Conservation (phyloP, 495 filamentous ascomycete species). For the Hypoxylon intermedium region DNA sequence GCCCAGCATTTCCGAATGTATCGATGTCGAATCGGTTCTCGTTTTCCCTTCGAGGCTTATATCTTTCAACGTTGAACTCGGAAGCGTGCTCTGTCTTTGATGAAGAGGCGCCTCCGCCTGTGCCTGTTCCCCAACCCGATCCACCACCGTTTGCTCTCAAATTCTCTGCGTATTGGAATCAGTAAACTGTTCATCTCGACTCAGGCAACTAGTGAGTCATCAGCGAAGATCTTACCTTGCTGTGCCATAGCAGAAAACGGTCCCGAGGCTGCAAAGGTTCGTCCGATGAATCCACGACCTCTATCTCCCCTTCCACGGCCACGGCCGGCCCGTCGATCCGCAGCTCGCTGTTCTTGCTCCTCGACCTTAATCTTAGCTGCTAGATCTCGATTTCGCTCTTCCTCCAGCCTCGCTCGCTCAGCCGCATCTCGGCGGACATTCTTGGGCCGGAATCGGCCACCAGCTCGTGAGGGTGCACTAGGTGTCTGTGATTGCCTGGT, state of each 20-base stretch:
- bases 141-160: slow-evolving; percentile 46
- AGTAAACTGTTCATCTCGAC: too few relatives aligned
- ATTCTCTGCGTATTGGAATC: slow-evolving; percentile 27
- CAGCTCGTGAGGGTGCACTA: slow-evolving; percentile 26
- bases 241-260: slow-evolving; percentile 50
- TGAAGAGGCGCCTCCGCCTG: slow-evolving; percentile 40
- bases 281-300: slow-evolving; percentile 43
- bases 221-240: slow-evolving; percentile 36
- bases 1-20: slow-evolving; percentile 41
- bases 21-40: slow-evolving; percentile 53
- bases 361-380: slow-evolving; percentile 38
- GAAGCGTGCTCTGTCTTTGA: slow-evolving; percentile 9
- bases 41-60: slow-evolving; percentile 38
- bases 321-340: slow-evolving; percentile 46
- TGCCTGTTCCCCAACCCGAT: slow-evolving; percentile 41
- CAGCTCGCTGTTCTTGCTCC: slow-evolving; percentile 44
- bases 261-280: slow-evolving; percentile 45
- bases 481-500: slow-evolving; percentile 28
- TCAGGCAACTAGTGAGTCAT: too few relatives aligned
- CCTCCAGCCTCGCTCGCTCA: slow-evolving; percentile 51
- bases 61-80: slow-evolving; percentile 27
- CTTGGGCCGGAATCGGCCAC: slow-evolving; percentile 51
- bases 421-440: slow-evolving; percentile 50
- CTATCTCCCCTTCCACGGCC: slow-evolving; percentile 47
- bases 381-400: slow-evolving; percentile 42